Evolutionary conservation across 495 filamentous ascomycete genomes (phyloP).

Genomic region (Hypomontagnella submonticulosa): DNA sequence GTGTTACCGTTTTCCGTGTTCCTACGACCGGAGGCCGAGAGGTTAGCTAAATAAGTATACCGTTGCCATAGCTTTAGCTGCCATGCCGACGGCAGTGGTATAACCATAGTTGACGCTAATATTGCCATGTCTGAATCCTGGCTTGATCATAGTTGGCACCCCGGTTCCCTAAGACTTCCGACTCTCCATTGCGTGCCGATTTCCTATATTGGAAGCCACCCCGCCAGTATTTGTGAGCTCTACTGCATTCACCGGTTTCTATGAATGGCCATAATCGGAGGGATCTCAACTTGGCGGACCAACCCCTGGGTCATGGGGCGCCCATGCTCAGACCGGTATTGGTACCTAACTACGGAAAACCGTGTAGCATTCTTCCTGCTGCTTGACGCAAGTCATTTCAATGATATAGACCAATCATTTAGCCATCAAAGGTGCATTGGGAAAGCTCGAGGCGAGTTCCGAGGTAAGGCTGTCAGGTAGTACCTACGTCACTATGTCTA

Average conservation of each 20-base stretch:
- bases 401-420: not conserved
- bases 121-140: not conserved
- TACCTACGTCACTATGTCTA: not conserved
- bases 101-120: not conserved
- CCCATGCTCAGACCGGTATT: not conserved
- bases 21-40: not conserved
- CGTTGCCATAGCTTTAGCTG: not conserved
- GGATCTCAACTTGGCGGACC: not conserved
- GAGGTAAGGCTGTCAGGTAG: slow-evolving; percentile 9
- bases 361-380: slow-evolving; percentile 5
- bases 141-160: not conserved
- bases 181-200: slow-evolving; percentile 10
- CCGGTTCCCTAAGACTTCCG: not conserved
- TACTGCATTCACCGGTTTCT: not conserved
- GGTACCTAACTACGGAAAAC: slow-evolving; percentile 1
- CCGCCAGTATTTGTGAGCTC: too few relatives aligned
- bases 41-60: not conserved
- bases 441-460: not conserved
- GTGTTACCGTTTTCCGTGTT: not conserved
- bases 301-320: not conserved
- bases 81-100: not conserved
- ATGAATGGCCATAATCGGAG: not conserved
- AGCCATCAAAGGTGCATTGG: not conserved
- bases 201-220: not conserved
- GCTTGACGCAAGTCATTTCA: not conserved